Evolutionary conservation across 768 basidiomycete species (phyloP).

Genomic region (Lactarius hatsudake): DNA sequence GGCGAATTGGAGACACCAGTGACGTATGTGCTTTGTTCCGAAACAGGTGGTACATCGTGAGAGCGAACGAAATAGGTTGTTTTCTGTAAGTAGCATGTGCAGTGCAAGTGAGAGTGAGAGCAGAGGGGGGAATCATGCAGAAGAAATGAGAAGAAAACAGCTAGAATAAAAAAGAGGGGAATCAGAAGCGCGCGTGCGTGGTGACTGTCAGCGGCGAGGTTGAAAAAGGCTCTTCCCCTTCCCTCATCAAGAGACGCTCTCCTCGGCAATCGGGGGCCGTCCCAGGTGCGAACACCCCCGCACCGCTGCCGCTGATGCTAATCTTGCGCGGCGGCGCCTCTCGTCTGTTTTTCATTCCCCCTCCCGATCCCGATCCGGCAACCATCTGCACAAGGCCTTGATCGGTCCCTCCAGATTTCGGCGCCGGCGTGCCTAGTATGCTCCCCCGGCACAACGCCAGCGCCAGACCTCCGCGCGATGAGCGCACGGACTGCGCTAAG

Average conservation of each 20-base stretch:
- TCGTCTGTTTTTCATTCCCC: conserved; percentile 29
- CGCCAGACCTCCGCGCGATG: conserved; percentile 62
- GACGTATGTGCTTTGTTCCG: not conserved
- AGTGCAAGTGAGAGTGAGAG: not conserved
- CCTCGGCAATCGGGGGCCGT: conserved; percentile 30
- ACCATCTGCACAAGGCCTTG: conserved; percentile 23
- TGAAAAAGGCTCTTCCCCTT: not conserved
- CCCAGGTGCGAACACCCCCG: conserved; percentile 25
- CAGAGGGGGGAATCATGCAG: not conserved
- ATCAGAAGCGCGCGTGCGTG: not conserved
- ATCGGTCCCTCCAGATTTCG: conserved; percentile 23
- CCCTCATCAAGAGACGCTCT: conserved; percentile 23
- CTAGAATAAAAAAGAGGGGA: not conserved
- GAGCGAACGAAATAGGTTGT: not conserved
- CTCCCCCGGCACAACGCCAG: conserved; percentile 36
- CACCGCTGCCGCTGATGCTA: conserved; percentile 36
- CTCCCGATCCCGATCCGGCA: conserved; percentile 28
- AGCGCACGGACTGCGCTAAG: conserved; percentile 90
- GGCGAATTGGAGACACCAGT: not conserved
- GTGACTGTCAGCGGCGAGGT: not conserved
- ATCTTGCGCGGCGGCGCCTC: conserved; percentile 35
- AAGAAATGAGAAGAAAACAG: not conserved
- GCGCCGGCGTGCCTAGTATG: conserved; percentile 25
- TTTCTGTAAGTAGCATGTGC: not conserved
- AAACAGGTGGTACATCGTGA: not conserved